Evolutionary conservation across 1,139 yeast species (phyloP).

Genomic region (Yamadazyma oceani): DNA sequence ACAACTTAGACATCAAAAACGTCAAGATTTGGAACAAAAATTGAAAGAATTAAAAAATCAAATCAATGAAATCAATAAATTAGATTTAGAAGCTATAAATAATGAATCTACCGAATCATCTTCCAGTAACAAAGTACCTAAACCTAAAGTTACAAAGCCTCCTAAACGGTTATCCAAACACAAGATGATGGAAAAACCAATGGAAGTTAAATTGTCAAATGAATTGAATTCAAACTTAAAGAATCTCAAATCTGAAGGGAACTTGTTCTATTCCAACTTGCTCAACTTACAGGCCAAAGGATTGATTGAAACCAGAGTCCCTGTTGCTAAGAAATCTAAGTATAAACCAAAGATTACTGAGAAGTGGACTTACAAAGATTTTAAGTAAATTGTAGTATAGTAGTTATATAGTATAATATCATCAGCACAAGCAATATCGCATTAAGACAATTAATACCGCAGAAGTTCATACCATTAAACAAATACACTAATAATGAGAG

Average conservation of each 20-base stretch:
- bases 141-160: slow-evolving; percentile 25
- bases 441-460: too few relatives aligned
- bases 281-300: slow-evolving; percentile 81
- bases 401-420: slow-evolving; percentile 1
- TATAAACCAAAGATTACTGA: slow-evolving; percentile 77
- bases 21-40: slow-evolving; percentile 53
- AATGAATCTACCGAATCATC: slow-evolving; percentile 16
- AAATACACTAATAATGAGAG: too few relatives aligned
- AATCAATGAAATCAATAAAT: slow-evolving; percentile 56
- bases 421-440: too few relatives aligned
- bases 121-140: slow-evolving; percentile 15
- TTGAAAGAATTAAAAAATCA: slow-evolving; percentile 57
- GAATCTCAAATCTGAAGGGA: slow-evolving; percentile 88
- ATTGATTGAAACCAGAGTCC: slow-evolving; percentile 79
- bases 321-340: slow-evolving; percentile 62
- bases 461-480: too few relatives aligned
- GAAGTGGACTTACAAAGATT: slow-evolving; percentile 91
- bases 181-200: slow-evolving; percentile 56
- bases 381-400: slow-evolving; percentile 44
- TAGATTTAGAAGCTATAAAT: slow-evolving; percentile 47
- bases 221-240: slow-evolving; percentile 86
- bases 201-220: slow-evolving; percentile 87
- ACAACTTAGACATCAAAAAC: slow-evolving; percentile 64
- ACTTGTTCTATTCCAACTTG: slow-evolving; percentile 79
- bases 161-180: slow-evolving; percentile 51